These are phyloP conservation scores for Ampelocalamus luodianensis DNA, from an alignment of 176 grass and related monocot genomes.

Conservation along the genomic window DNA sequence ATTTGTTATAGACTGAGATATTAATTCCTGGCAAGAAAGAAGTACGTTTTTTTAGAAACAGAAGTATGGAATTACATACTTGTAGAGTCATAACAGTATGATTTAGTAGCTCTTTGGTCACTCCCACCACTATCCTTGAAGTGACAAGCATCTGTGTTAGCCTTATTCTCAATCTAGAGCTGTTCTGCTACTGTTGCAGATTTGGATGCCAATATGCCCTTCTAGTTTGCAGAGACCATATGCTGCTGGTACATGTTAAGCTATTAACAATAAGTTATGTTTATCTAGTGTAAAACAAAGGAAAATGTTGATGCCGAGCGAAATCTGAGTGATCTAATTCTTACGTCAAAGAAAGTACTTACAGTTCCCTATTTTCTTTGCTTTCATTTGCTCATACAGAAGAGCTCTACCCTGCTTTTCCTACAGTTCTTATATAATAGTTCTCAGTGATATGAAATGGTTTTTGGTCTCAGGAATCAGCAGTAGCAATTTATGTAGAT, in stretches of 20 bases:
- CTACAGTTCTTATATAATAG: neutral
- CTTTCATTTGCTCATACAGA: slow-evolving; percentile 3
- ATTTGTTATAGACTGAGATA: neutral
- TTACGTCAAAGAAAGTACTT: neutral
- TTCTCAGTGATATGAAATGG: neutral
- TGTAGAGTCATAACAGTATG: neutral
- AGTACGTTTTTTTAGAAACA: neutral
- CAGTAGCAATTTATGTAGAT: neutral
- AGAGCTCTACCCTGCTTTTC: neutral
- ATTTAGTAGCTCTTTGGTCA: neutral
- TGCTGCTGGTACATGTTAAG: neutral
- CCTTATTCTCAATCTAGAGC: neutral
- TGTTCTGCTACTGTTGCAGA: neutral
- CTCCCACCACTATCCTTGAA: neutral
- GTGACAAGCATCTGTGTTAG: neutral
- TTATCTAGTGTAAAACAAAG: neutral
- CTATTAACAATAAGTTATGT: neutral
- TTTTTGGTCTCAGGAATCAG: slow-evolving; percentile 11
- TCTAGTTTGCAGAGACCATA: neutral
- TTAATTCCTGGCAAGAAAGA: neutral
- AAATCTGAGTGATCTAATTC: neutral
- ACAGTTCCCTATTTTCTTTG: neutral
- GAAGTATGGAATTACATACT: neutral
- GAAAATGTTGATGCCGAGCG: neutral
- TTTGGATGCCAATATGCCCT: slow-evolving; percentile 3